These are phyloP conservation scores for Mortierella sp. DNA, from an alignment of 371 early-diverging fungal species.

Conservation along the genomic window DNA sequence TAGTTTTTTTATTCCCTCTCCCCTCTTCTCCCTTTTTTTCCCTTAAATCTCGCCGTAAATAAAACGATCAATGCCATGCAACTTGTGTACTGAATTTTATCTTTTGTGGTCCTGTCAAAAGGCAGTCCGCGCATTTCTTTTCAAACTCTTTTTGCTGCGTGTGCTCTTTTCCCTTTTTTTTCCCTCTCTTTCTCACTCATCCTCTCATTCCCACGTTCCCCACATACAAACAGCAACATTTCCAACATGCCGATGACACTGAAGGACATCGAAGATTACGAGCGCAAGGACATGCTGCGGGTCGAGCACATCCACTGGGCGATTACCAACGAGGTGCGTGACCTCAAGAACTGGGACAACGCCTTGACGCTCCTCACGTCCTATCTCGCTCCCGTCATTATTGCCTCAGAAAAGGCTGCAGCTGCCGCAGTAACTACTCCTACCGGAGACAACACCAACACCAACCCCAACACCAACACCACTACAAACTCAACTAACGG, in stretches of 20 bases:
- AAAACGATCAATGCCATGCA: no score
- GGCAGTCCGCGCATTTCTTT: not conserved
- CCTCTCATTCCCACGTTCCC: not conserved
- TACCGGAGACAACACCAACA: not conserved
- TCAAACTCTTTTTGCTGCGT: not conserved
- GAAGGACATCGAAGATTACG: conserved; percentile 12
- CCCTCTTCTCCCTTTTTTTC: not conserved
- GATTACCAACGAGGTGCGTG: conserved; percentile 30
- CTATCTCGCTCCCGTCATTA: conserved; percentile 38
- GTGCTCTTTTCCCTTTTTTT: not conserved
- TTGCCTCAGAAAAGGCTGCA: conserved; percentile 25
- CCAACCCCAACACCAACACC: no score
- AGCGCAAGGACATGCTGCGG: conserved; percentile 1
- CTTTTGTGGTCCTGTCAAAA: no score
- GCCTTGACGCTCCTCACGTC: conserved; percentile 29
- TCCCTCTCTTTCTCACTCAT: conserved; percentile 1
- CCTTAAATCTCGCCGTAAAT: not conserved
- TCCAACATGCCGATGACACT: conserved; percentile 6
- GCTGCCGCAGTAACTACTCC: not conserved
- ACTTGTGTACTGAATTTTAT: no score
- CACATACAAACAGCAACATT: not conserved
- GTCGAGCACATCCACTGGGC: conserved; percentile 27
- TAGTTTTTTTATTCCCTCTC: conserved; percentile 35
- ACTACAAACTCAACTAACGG: no score
- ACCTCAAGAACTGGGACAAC: conserved; percentile 31